Base-by-base conservation (phyloP, 1,284 basidiomycete genomes). In the Fomitopsis pinicola region DNA sequence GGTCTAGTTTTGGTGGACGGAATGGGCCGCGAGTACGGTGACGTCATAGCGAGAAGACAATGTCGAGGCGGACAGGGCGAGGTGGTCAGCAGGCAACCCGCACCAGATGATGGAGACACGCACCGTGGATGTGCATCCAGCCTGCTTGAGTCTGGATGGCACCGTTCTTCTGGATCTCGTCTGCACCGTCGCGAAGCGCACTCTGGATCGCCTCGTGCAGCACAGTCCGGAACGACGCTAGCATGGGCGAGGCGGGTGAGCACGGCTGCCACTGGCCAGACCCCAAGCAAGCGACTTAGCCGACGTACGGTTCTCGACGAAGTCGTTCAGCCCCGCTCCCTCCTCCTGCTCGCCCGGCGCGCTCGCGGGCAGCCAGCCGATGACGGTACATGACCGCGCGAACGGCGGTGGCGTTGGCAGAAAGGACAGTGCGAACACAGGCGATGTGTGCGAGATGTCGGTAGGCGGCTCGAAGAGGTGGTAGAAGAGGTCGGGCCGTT, bases 91-190 rank as follows among this genome's bases (percentile, higher is more conserved):
- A 1, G 42, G 5, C 59, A 7, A 44, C 7, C n/a, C 19, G 15
- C 19, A 38, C 15, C 45, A 14, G n/a, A 26, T 5, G 22, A 53
- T 22, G 2, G 14, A 15, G 38, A 30, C 19, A 40, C 81, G 59
- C 65, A 89, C 90, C 91, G 56, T 92, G 84, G 55, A 93, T 86
- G 70, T 93, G 91, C 87, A 93, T 88, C 91, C 91, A 93, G 12
- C 91, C 91, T 46, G 83, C 73, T 60, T 83, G 82, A 2, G 84
- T 74, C 68, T 89, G 88, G 28, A 82, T 73, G 14, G 90, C 91
- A 3, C 79, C 82, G 62, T 86, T 86, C 14, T 69, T 80, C 76
- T 87, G 86, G 3, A 89, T 77, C 2, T 89, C 85, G 66, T 92
- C 91, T 1, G 80, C 75, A 15, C 78, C 80, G 55, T 88, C 82